These are phyloP conservation scores for Pleurozium schreberi DNA, from an alignment of 225 moss, liverwort and hornwort genomes.

Conservation along the genomic window DNA sequence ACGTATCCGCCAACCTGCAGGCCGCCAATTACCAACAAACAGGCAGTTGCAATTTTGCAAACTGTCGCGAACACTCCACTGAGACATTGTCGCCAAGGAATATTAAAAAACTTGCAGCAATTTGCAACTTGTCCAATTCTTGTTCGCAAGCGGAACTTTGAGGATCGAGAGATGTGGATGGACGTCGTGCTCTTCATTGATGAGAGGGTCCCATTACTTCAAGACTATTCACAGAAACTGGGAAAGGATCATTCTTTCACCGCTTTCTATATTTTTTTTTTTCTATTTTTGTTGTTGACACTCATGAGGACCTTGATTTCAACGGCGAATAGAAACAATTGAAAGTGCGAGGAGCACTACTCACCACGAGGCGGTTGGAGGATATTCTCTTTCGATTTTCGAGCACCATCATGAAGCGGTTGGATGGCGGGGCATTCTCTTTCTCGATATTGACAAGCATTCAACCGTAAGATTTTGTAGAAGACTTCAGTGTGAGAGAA, in stretches of 20 bases:
- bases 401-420: neutral
- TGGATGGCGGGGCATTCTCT: neutral
- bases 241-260: neutral
- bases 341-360: neutral
- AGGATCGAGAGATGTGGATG: neutral
- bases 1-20: neutral
- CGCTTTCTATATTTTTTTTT: neutral
- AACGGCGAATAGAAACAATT: neutral
- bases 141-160: neutral
- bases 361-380: neutral
- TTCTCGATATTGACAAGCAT: neutral
- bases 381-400: neutral
- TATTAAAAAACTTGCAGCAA: rapidly evolving
- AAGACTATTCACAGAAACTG: neutral
- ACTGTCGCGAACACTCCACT: neutral
- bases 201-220: neutral
- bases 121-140: neutral
- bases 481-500: too few relatives aligned
- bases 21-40: neutral
- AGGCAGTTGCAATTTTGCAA: too few relatives aligned
- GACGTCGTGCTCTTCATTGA: neutral
- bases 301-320: neutral
- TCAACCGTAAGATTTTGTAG: neutral
- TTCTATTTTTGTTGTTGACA: neutral
- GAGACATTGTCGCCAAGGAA: neutral